Evolutionary conservation across 805 yeast species (phyloP), one percentile per base, ranked within the genome.

Genomic region (Kodamaea hsintzibuensis): DNA sequence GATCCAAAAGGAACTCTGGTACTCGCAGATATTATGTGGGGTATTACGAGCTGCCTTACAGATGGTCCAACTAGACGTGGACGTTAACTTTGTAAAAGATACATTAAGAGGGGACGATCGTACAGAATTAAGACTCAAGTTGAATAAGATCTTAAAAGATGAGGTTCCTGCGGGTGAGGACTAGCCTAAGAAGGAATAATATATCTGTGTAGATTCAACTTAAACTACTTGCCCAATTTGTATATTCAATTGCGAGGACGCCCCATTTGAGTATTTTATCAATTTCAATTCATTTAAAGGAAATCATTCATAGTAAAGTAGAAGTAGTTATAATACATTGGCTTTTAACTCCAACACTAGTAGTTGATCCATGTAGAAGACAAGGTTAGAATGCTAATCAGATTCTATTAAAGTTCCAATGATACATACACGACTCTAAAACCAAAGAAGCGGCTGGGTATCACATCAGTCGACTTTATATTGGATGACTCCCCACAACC

Each of bases 141-240:
- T 95, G 59, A 74, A 84, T 47, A 85, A 80, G 62, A 81, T 91
- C 2, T 74, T 93, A 60, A 91, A 88, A 65, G 99, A 95, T 66
- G 99, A 95, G 73, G 87, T 95, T 45, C 99, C 99, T 12, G 96
- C 96, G 5, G 99, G 98, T 19, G 98, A 95, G 69, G 97, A 92
- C 59, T 87, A 69, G 52, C 16, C 16, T 5, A 9, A 5, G 13
- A 9, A 9, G 13, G 13, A 30, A 30, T 30, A 9, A 12, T 27
- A 9, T 10, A 30, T 9, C 10, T 30, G 10, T 8, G 13, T 8
- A 3, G 8, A 12, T 30, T 30, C 35, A 30, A 8, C 35, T 30
- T 12, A 30, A 30, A 30, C 35, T 22, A 22, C 25, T 22, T 22
- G 25, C 25, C 25, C 25, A 22, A 22, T 22, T 22, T 22, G 25